These are phyloP conservation scores for Coccomyxa subellipsoidea DNA, from an alignment of 163 green algal genomes.

Conservation along the genomic window DNA sequence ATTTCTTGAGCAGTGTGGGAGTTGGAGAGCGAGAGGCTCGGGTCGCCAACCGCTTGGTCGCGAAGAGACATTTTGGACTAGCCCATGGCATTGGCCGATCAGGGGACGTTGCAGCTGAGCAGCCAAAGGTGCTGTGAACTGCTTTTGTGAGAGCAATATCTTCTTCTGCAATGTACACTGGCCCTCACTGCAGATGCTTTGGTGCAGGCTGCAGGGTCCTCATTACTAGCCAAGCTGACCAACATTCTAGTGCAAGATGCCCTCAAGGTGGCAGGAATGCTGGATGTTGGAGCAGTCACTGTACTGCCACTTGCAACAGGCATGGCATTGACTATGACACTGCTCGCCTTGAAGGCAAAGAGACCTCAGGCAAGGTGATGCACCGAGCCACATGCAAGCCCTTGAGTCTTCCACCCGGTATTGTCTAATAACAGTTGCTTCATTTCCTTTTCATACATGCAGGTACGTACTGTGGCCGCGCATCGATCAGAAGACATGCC, in stretches of 20 bases:
- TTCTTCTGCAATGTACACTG: too few relatives aligned
- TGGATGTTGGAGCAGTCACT: slow-evolving; percentile 61
- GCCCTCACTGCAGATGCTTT: too few relatives aligned
- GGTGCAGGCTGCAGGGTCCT: slow-evolving; percentile 79
- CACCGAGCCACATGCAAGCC: too few relatives aligned
- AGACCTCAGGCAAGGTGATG: slow-evolving; percentile 12
- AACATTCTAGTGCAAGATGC: slow-evolving; percentile 77
- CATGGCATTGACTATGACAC: slow-evolving; percentile 80
- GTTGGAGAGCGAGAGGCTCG: slow-evolving; percentile 92
- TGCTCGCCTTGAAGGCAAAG: slow-evolving; percentile 62
- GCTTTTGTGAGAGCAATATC: too few relatives aligned
- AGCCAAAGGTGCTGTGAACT: slow-evolving; percentile 82
- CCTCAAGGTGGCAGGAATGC: slow-evolving; percentile 68
- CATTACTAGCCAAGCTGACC: slow-evolving; percentile 75
- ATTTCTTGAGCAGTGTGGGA: slow-evolving; percentile 87
- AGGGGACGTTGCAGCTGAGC: slow-evolving; percentile 89
- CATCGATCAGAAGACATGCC: slow-evolving; percentile 98
- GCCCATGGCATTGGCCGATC: slow-evolving; percentile 91
- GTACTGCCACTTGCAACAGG: slow-evolving; percentile 92
- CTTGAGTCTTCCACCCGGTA: too few relatives aligned
- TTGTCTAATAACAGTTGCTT: too few relatives aligned
- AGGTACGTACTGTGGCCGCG: slow-evolving; percentile 87
- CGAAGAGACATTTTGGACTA: slow-evolving; percentile 70
- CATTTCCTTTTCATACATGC: too few relatives aligned
- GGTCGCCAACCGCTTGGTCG: slow-evolving; percentile 76